Evolutionary conservation across 2,329 filamentous ascomycete species (phyloP), one percentile per base, ranked within the genome.

Genomic region (Fonsecaea nubica): DNA sequence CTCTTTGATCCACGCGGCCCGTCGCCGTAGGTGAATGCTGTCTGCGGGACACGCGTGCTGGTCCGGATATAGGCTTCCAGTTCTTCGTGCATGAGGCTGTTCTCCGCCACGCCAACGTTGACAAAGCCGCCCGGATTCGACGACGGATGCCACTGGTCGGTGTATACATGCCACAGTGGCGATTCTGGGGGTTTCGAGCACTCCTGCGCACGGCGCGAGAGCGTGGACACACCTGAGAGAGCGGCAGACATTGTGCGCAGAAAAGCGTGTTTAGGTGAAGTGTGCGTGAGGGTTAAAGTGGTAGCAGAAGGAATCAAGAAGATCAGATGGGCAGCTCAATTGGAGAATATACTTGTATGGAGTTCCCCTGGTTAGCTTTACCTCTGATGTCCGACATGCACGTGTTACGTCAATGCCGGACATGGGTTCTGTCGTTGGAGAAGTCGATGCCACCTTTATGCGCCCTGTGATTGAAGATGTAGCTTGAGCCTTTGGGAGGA

Each of bases 61-160:
- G 71, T 69, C 69, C 82, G 80, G 35, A 81, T 75, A 64, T 81
- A 81, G 21, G 79, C 71, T 1, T 78, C 73, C 2, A 86, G 76
- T 2, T 76, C 71, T 18, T 78, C 71, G 63, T 85, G 83, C 83
- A 86, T 84, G 50, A 86, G 78, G 0, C 75, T 74, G 71, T 86
- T 86, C 72, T 86, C 84, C 5, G 84, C 84, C 1, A 86, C 76
- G 0, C 83, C 84, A 0, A 86, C 77, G 64, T 80, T 84, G 36
- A 85, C 75, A 66, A 80, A 84, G 32, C 84, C 84, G 13, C 74
- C 69, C 0, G 79, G 77, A 63, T 82, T 72, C 33, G 83, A 83
- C 13, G 75, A 70, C 0, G 79, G 77, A 61, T 83, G 70, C 77
- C 79, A 86, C 5, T 80, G 73, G 67, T 86, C 77, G 7, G 74